phyloP scores from a whole-genome alignment of 2,329 filamentous ascomycete genomes.

The Pestalotiopsis sp. region DNA sequence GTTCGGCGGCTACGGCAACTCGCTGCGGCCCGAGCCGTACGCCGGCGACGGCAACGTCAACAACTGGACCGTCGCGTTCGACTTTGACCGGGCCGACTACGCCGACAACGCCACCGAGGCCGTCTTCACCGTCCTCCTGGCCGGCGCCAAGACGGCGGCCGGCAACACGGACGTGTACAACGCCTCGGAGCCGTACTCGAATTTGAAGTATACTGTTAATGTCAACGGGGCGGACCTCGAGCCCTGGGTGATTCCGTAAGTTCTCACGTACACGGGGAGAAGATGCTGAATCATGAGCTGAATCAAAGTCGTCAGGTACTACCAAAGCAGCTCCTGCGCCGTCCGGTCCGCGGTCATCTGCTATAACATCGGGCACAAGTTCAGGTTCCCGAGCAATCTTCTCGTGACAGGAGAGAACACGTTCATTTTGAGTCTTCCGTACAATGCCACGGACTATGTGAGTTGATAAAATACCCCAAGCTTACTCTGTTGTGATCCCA shows the following conservation, averaged over 20 bases:
- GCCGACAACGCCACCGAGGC: conserved; percentile 43
- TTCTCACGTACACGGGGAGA: background rate
- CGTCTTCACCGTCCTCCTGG: conserved; percentile 65
- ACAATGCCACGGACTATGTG: conserved; percentile 56
- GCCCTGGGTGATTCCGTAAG: conserved; percentile 57
- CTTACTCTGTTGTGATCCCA: background rate
- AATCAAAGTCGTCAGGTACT: conserved; percentile 26
- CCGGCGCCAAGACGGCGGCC: conserved; percentile 62
- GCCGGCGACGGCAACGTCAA: conserved; percentile 48
- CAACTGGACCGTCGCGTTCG: conserved; percentile 63
- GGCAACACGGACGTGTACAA: conserved; percentile 66
- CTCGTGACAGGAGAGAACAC: conserved; percentile 57
- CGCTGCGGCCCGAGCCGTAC: conserved; percentile 43
- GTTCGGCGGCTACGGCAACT: conserved; percentile 59
- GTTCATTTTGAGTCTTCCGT: conserved; percentile 61
- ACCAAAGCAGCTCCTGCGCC: conserved; percentile 62
- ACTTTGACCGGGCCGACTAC: conserved; percentile 45
- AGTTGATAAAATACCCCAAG: background rate
- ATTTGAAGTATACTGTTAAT: conserved; percentile 51
- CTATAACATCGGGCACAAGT: conserved; percentile 64
- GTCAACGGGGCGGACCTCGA: conserved; percentile 46
- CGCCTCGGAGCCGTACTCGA: conserved; percentile 52
- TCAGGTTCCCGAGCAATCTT: conserved; percentile 53
- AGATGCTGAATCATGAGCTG: background rate
- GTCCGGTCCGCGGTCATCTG: conserved; percentile 63